phyloP scores from a whole-genome alignment of 768 basidiomycete genomes.

The Leccinum subgranulosum region DNA sequence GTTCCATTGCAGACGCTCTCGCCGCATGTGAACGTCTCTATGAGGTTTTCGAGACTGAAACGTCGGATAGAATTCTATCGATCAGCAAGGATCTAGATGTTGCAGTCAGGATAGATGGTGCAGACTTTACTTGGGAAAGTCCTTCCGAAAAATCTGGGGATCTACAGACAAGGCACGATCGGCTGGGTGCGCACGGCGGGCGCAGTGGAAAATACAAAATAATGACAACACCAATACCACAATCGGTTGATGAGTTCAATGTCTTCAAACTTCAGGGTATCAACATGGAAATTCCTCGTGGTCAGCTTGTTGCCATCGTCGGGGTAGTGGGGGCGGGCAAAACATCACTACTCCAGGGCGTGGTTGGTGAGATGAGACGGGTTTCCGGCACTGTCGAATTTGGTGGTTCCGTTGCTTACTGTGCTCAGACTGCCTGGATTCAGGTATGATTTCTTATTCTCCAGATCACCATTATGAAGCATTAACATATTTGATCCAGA shows the following conservation, averaged over 20 bases:
- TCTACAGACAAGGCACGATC: constrained; percentile 11
- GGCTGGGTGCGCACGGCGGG: constrained; percentile 1
- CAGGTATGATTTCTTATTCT: constrained; percentile 41
- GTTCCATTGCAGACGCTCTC: constrained; percentile 78
- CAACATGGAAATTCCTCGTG: constrained; percentile 65
- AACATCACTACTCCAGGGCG: constrained; percentile 66
- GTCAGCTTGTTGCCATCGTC: constrained; percentile 80
- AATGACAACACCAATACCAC: constrained; percentile 23
- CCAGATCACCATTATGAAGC: background rate
- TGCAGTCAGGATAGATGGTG: constrained; percentile 66
- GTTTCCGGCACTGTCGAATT: constrained; percentile 65
- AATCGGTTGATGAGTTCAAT: constrained; percentile 34
- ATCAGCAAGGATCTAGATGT: constrained; percentile 53
- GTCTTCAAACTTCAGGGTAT: constrained; percentile 68
- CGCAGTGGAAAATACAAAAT: constrained; percentile 12
- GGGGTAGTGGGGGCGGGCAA: constrained; percentile 61
- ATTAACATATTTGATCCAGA: constrained; percentile 35
- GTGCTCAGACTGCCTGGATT: constrained; percentile 89
- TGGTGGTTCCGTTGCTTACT: constrained; percentile 77
- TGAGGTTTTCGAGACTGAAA: constrained; percentile 83
- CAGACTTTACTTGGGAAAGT: constrained; percentile 85
- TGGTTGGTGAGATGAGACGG: constrained; percentile 82
- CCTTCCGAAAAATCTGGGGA: constrained; percentile 52
- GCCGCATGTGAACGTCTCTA: constrained; percentile 77
- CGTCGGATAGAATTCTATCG: constrained; percentile 54